phyloP scores from a whole-genome alignment of 257 asterid species.

The Linaria vulgaris region DNA sequence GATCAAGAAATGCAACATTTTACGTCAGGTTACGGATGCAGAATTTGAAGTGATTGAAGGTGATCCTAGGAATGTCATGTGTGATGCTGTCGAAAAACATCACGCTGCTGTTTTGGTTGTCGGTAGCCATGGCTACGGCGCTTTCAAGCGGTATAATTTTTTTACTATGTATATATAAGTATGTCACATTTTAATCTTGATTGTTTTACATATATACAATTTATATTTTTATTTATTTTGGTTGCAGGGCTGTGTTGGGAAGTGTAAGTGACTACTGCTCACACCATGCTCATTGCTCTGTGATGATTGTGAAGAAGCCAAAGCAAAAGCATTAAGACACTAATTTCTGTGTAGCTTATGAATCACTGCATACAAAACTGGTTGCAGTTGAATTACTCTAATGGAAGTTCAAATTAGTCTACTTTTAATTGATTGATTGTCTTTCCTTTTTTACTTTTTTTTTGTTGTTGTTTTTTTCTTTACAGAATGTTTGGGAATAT shows the following conservation, averaged over 20 bases:
- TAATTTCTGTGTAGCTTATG: too few relatives aligned
- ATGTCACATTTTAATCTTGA: not conserved
- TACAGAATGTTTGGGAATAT: too few relatives aligned
- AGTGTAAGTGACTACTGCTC: slow-evolving; percentile 52
- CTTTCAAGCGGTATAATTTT: slow-evolving; percentile 49
- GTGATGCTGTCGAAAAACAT: slow-evolving; percentile 65
- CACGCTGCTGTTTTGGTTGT: slow-evolving; percentile 60
- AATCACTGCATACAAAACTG: too few relatives aligned
- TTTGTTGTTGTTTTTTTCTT: too few relatives aligned
- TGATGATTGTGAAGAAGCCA: slow-evolving; percentile 50
- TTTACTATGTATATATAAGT: too few relatives aligned
- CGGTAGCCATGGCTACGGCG: slow-evolving; percentile 77
- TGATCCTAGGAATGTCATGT: slow-evolving; percentile 65
- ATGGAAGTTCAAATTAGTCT: too few relatives aligned
- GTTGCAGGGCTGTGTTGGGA: slow-evolving; percentile 48
- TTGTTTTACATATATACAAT: too few relatives aligned
- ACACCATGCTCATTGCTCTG: slow-evolving; percentile 50
- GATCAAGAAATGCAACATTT: not conserved
- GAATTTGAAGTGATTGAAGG: slow-evolving; percentile 47
- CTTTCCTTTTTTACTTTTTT: too few relatives aligned
- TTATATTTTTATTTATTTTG: not conserved
- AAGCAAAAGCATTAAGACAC: slow-evolving; percentile 2
- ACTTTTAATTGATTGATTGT: too few relatives aligned
- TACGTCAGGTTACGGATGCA: slow-evolving; percentile 45
- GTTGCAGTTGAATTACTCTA: too few relatives aligned